These are phyloP conservation scores for Podospora anserina DNA, from an alignment of 495 filamentous ascomycete species.

Conservation along the genomic window DNA sequence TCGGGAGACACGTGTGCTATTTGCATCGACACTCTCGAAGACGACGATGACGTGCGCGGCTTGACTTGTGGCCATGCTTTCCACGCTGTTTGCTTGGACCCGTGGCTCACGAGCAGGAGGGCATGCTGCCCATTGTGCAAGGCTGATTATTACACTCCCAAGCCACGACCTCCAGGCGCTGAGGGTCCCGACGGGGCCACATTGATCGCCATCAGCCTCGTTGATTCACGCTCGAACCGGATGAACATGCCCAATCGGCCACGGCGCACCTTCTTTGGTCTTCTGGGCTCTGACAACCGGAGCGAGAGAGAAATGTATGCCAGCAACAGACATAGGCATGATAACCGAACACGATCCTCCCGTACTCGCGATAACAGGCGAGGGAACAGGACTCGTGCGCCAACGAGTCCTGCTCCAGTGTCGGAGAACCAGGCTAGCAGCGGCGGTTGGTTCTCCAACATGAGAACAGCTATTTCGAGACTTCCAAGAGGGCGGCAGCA, in stretches of 20 bases:
- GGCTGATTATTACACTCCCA: slow-evolving; percentile 90
- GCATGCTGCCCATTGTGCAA: slow-evolving; percentile 98
- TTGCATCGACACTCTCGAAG: slow-evolving; percentile 89
- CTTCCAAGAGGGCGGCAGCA: slow-evolving; percentile 12
- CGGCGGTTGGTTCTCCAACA: slow-evolving; percentile 17
- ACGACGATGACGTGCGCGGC: slow-evolving; percentile 92
- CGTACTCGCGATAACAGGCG: not conserved
- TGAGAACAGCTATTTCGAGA: slow-evolving; percentile 19
- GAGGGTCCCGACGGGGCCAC: slow-evolving; percentile 33
- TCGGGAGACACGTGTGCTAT: slow-evolving; percentile 97
- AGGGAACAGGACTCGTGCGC: not conserved
- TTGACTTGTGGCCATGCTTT: slow-evolving; percentile 95
- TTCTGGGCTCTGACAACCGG: slow-evolving; percentile 19
- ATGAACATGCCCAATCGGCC: slow-evolving; percentile 42
- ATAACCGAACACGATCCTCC: not conserved
- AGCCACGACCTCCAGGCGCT: slow-evolving; percentile 56
- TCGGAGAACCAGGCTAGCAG: not conserved
- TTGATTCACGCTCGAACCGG: slow-evolving; percentile 32
- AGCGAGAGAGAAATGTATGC: slow-evolving; percentile 5
- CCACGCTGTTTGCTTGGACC: slow-evolving; percentile 90
- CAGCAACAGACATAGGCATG: slow-evolving; percentile 3
- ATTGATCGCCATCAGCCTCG: slow-evolving; percentile 27
- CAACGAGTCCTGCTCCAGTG: slow-evolving; percentile 8
- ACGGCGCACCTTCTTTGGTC: slow-evolving; percentile 25
- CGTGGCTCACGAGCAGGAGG: slow-evolving; percentile 88